Evolutionary conservation across 257 asterid species (phyloP).

Genomic region (Przewalskia tangutica): DNA sequence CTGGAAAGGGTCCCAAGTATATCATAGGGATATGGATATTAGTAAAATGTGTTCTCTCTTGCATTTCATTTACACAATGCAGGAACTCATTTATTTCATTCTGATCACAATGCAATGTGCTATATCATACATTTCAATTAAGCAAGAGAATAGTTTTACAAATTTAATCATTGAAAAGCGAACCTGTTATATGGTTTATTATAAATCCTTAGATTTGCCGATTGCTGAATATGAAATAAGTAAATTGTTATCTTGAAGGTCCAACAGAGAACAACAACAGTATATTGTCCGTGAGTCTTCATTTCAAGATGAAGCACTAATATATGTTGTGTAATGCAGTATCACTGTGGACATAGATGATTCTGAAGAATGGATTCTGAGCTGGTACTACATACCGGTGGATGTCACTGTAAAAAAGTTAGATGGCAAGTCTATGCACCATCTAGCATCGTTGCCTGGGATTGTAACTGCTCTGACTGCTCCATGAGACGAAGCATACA

Average conservation of each 20-base stretch:
- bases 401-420: constrained; percentile 75
- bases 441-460: constrained; percentile 54
- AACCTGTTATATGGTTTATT: not conserved
- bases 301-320: not conserved
- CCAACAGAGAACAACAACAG: not conserved
- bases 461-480: constrained; percentile 74
- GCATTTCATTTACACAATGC: not conserved
- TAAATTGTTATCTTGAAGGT: not conserved
- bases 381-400: constrained; percentile 53
- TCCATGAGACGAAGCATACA: constrained; percentile 72
- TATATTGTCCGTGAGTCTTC: not conserved
- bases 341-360: not conserved
- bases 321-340: not conserved
- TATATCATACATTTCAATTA: not conserved
- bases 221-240: not conserved
- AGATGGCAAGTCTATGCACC: constrained; percentile 69
- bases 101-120: not conserved
- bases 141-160: not conserved
- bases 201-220: not conserved
- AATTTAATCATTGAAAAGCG: not conserved
- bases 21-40: not conserved
- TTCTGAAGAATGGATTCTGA: constrained; percentile 16
- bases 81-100: not conserved
- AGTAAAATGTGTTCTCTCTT: not conserved
- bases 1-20: not conserved